Evolutionary conservation across 331 rosid species (phyloP).

Genomic region (Rhamnella rubrinervis): DNA sequence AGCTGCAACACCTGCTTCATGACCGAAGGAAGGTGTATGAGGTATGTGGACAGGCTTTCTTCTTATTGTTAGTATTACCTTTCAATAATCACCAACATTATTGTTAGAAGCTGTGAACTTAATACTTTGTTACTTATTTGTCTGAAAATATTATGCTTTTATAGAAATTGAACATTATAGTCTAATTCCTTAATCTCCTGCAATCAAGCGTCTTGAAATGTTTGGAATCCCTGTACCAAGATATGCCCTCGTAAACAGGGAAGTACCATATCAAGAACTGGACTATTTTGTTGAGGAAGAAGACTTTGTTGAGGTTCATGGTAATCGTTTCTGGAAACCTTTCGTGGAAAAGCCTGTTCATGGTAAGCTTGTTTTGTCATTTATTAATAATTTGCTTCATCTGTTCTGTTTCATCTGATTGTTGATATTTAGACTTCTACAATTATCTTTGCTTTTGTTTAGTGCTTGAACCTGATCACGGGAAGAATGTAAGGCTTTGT

Average conservation of each 20-base stretch:
- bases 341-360: conserved; percentile 98
- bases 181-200: conserved; percentile 37
- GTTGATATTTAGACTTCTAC: not conserved
- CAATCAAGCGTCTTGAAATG: conserved; percentile 71
- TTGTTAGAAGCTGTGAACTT: not conserved
- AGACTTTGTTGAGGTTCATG: conserved; percentile 93
- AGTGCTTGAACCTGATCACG: not conserved
- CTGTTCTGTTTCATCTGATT: conserved; percentile 1
- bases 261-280: conserved; percentile 68
- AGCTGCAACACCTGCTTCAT: conserved; percentile 95
- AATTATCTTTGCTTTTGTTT: conserved; percentile 1
- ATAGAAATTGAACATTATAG: not conserved
- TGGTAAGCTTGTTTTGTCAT: conserved; percentile 61
- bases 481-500: not conserved
- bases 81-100: not conserved
- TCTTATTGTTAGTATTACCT: conserved; percentile 12
- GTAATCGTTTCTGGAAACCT: conserved; percentile 88
- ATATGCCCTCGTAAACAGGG: conserved; percentile 91
- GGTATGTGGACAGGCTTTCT: conserved; percentile 44
- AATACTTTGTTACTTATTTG: conserved; percentile 1
- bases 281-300: conserved; percentile 93
- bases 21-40: conserved; percentile 91
- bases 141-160: conserved; percentile 3
- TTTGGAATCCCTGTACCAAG: conserved; percentile 88
- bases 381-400: conserved; percentile 18